Conservation (phyloP, 2,329 filamentous ascomycete species). For the Colletotrichum endophyticum region DNA sequence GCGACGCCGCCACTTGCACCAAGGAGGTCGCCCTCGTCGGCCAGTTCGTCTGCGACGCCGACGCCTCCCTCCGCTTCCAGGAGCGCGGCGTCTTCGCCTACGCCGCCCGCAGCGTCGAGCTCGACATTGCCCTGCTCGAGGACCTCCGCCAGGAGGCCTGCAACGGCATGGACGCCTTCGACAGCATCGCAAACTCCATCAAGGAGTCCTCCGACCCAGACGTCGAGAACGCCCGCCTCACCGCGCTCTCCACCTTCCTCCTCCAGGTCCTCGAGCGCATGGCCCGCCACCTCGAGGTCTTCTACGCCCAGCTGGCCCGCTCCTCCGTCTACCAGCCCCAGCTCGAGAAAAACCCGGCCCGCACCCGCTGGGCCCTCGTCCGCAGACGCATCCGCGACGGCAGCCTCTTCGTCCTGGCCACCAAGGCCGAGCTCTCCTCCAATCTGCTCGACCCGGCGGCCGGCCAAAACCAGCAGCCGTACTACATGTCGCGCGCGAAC, state of each 20-base stretch:
- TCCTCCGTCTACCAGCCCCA: slow-evolving; percentile 55
- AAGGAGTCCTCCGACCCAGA: slow-evolving; percentile 34
- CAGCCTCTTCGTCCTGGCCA: slow-evolving; percentile 54
- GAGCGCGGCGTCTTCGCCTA: slow-evolving; percentile 57
- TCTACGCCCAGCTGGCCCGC: slow-evolving; percentile 54
- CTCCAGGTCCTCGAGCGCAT: slow-evolving; percentile 58
- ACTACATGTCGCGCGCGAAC: slow-evolving; percentile 26
- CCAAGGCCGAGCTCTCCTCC: slow-evolving; percentile 36
- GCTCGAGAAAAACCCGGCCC: slow-evolving; percentile 56
- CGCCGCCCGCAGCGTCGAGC: slow-evolving; percentile 50
- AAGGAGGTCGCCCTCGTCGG: slow-evolving; percentile 56
- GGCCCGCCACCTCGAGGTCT: slow-evolving; percentile 53
- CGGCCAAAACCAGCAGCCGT: slow-evolving; percentile 27
- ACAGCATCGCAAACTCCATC: slow-evolving; percentile 40
- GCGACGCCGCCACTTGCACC: slow-evolving; percentile 48
- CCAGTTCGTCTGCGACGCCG: slow-evolving; percentile 50
- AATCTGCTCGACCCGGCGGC: slow-evolving; percentile 27
- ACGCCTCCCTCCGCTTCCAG: slow-evolving; percentile 50
- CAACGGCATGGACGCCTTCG: slow-evolving; percentile 60
- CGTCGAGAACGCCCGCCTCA: slow-evolving; percentile 40
- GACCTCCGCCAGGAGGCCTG: slow-evolving; percentile 57
- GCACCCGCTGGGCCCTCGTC: slow-evolving; percentile 56
- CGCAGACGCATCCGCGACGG: slow-evolving; percentile 53
- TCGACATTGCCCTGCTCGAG: slow-evolving; percentile 58
- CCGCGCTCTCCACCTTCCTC: slow-evolving; percentile 48